These are phyloP conservation scores for Serendipita sp. DNA, from an alignment of 768 basidiomycete species.

Conservation along the genomic window DNA sequence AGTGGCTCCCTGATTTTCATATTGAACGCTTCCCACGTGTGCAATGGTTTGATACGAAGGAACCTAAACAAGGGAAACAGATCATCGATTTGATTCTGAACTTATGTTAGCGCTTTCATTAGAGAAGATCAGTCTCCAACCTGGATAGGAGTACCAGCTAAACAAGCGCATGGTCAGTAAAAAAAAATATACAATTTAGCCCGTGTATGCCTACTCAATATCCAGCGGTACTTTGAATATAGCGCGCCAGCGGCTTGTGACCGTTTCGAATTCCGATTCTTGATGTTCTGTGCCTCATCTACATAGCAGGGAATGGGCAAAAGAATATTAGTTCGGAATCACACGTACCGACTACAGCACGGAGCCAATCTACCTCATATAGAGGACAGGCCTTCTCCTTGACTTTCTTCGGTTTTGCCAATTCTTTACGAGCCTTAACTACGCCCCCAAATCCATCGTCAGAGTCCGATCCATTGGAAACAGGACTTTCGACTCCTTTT, in stretches of 20 bases:
- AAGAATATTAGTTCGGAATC: background rate
- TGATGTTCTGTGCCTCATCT: slow-evolving; percentile 95
- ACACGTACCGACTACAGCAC: slow-evolving; percentile 62
- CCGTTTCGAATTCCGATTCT: slow-evolving; percentile 58
- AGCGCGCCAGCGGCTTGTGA: slow-evolving; percentile 65
- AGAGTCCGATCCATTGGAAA: slow-evolving; percentile 22
- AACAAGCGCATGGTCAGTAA: background rate
- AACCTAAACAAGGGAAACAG: slow-evolving; percentile 83
- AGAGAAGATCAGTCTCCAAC: slow-evolving; percentile 8
- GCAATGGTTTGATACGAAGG: slow-evolving; percentile 64
- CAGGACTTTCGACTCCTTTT: slow-evolving; percentile 21
- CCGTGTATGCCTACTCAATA: slow-evolving; percentile 28
- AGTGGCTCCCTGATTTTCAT: slow-evolving; percentile 64
- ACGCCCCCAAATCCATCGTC: slow-evolving; percentile 15
- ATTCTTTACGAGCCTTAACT: slow-evolving; percentile 18
- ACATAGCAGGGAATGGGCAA: background rate
- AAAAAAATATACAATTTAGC: background rate
- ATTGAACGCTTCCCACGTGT: slow-evolving; percentile 68
- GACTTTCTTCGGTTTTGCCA: slow-evolving; percentile 24
- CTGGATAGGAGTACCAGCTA: slow-evolving; percentile 51
- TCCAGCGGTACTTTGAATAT: slow-evolving; percentile 72
- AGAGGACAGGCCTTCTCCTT: slow-evolving; percentile 35
- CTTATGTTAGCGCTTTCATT: background rate
- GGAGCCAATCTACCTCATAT: slow-evolving; percentile 67
- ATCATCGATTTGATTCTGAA: slow-evolving; percentile 82